Evolutionary conservation across 257 asterid genomes (phyloP).

Genomic region (Buddleja alternifolia): DNA sequence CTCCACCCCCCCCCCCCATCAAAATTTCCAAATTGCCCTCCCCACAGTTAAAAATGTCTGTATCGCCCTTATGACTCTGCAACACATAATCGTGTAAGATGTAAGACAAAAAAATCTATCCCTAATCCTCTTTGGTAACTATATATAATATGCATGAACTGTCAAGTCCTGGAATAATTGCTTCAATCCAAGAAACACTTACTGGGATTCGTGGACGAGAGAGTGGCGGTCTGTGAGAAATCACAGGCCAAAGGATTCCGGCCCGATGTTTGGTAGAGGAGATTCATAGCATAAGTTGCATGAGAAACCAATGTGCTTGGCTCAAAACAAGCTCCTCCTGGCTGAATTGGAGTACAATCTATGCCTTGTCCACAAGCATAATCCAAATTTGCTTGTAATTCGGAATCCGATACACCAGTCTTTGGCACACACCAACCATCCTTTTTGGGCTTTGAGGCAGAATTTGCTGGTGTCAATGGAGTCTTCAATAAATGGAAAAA

Average conservation of each 20-base stretch:
- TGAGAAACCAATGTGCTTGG: conserved; percentile 53
- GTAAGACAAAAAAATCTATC: no score
- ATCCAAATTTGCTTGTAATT: conserved; percentile 58
- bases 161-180: no score
- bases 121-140: no score
- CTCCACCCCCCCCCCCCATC: no score
- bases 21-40: no score
- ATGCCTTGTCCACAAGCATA: conserved; percentile 60
- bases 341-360: conserved; percentile 65
- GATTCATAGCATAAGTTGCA: conserved; percentile 73
- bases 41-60: no score
- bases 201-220: conserved; percentile 48
- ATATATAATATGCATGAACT: no score
- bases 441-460: conserved; percentile 30
- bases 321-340: conserved; percentile 71
- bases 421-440: conserved; percentile 57
- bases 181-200: background rate
- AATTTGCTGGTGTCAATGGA: conserved; percentile 31
- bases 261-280: conserved; percentile 43
- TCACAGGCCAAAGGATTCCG: conserved; percentile 50
- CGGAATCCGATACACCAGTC: conserved; percentile 40
- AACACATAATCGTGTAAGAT: no score
- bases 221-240: conserved; percentile 52
- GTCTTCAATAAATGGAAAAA: conserved; percentile 18
- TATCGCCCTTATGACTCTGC: no score